Evolutionary conservation across 2,329 filamentous ascomycete genomes (phyloP).

Genomic region (Talaromyces amestolkiae): DNA sequence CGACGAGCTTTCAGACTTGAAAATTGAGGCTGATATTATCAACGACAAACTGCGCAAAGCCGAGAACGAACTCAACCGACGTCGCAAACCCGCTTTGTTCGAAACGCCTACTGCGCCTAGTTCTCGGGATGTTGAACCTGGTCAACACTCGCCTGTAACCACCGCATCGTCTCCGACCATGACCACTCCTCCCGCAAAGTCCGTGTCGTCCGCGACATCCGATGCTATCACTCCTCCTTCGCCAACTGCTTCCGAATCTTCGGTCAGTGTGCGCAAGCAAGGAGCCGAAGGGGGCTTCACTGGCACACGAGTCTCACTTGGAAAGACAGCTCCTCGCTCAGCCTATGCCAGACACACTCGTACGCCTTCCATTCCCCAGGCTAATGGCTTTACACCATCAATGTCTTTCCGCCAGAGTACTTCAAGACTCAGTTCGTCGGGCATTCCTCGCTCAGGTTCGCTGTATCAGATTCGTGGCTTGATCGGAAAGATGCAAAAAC

Average conservation of each 20-base stretch:
- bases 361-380: conserved; percentile 58
- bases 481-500: conserved; percentile 93
- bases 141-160: conserved; percentile 75
- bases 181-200: conserved; percentile 77
- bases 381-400: conserved; percentile 46
- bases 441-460: conserved; percentile 63
- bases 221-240: conserved; percentile 82
- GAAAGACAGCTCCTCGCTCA: conserved; percentile 54
- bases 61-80: conserved; percentile 52
- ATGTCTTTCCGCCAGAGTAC: conserved; percentile 38
- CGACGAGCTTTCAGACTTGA: conserved; percentile 88
- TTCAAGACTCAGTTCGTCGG: conserved; percentile 25
- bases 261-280: conserved; percentile 58
- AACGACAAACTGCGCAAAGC: conserved; percentile 86
- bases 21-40: conserved; percentile 90
- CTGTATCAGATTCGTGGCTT: conserved; percentile 89
- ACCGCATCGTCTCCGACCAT: conserved; percentile 86
- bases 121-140: conserved; percentile 65
- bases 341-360: conserved; percentile 52
- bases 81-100: conserved; percentile 52
- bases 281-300: conserved; percentile 51
- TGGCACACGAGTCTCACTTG: conserved; percentile 46
- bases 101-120: conserved; percentile 46
- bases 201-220: conserved; percentile 58
- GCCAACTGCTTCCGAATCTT: conserved; percentile 86